Evolutionary conservation across 768 basidiomycete genomes (phyloP).

Genomic region (Kondoa malvinella): DNA sequence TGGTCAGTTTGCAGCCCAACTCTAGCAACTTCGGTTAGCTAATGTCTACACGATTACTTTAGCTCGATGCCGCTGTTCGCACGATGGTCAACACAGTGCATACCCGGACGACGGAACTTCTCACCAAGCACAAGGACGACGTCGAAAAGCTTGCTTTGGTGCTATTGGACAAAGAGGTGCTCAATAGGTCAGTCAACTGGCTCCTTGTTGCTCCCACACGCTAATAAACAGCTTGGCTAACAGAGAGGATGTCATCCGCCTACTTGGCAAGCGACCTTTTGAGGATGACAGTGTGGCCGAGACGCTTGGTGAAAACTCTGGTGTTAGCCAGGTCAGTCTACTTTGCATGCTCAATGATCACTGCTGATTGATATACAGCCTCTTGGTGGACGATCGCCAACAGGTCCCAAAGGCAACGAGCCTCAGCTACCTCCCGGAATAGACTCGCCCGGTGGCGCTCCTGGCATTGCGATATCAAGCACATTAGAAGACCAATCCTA

Average conservation of each 20-base stretch:
- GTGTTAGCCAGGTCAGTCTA: not conserved
- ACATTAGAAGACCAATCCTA: too few relatives aligned
- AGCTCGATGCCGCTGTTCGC: constrained; percentile 66
- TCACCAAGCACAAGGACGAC: constrained; percentile 63
- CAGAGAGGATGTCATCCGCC: constrained; percentile 71
- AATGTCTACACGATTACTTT: too few relatives aligned
- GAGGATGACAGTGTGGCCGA: constrained; percentile 30
- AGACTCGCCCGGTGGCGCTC: not conserved
- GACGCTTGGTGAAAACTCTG: constrained; percentile 3
- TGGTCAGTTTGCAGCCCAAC: too few relatives aligned
- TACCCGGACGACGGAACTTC: constrained; percentile 57
- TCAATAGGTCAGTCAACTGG: constrained; percentile 38
- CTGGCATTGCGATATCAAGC: too few relatives aligned
- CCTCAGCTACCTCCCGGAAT: not conserved
- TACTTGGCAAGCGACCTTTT: constrained; percentile 70
- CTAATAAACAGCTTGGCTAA: constrained; percentile 7
- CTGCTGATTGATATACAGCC: not conserved
- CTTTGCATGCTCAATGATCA: not conserved
- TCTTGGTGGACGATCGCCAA: not conserved
- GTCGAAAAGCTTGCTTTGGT: constrained; percentile 86
- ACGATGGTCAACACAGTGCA: constrained; percentile 90
- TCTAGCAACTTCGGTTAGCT: too few relatives aligned
- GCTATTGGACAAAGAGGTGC: constrained; percentile 84
- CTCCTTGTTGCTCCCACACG: not conserved
- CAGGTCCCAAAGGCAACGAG: not conserved